Base-by-base conservation (phyloP, 441 rosid species). In the Raphanus hybrid region DNA sequence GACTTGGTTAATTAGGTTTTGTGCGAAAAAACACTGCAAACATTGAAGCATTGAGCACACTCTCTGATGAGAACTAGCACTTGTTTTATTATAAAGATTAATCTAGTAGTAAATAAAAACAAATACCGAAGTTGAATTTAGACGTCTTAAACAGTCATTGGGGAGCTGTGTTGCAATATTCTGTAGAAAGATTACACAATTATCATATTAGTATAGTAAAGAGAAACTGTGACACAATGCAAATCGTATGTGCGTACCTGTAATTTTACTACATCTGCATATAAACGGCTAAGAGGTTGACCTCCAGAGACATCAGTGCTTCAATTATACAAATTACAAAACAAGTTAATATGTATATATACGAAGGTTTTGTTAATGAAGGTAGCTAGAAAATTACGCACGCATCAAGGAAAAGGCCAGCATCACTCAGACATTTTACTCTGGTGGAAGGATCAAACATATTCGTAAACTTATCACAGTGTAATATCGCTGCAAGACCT, bases 301-400 rank as follows among this genome's bases (percentile, higher is more conserved):
- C 58, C 58, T 52, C 58, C 58, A 52, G 58, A 52, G 20, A 52
- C 58, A 52, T 52, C 58, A 20, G 9, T 15, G 23, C 58, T 52
- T 52, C 58, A 81, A 15, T 52, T 50, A 50, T 50, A 50, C 3
- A 50, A 50, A 50, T 50, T 52, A 52, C 58, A 52, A 52, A 52
- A 52, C 58, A 52, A 15, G 58, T 52, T 8, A 15, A 52, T 50
- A 50, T 45, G 52, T 48, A 48, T 50, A 50, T 50, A 14, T 52
- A 52, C 20, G 9, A 52, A 14, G 18, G 57, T 50, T 50, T 50
- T n/a, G 57, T 50, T n/a, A 48, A n/a, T n/a, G 55, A 48, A 48
- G 1, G 55, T 12, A n/a, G 18, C 16, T n/a, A 50, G 57, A 50
- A 50, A 14, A 14, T 50, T 14, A 50, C 57, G 14, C 18, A 50